phyloP scores from a whole-genome alignment of 805 yeast species.

The Kodamaea kakaduensis region DNA sequence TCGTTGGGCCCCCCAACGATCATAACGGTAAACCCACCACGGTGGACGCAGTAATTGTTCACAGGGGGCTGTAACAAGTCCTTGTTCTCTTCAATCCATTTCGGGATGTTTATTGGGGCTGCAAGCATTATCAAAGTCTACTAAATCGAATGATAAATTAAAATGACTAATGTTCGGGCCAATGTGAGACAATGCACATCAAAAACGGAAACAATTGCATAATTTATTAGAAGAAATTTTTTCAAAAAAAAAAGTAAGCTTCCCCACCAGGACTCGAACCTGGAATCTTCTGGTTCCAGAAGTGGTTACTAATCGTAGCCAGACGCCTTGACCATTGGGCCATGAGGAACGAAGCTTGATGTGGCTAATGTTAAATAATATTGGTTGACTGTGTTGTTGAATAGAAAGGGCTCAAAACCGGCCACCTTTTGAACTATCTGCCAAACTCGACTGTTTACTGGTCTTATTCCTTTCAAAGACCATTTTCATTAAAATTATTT shows the following conservation, averaged over 20 bases:
- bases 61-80: conserved; percentile 86
- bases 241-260: conserved; percentile 36
- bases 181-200: no score
- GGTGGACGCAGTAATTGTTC: conserved; percentile 82
- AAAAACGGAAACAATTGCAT: no score
- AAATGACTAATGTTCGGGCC: no score
- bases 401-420: no score
- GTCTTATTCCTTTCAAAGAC: no score
- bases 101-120: conserved; percentile 70
- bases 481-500: no score
- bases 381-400: no score
- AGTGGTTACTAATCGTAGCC: conserved; percentile 43
- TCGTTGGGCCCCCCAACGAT: conserved; percentile 95
- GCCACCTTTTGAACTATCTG: no score
- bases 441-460: no score
- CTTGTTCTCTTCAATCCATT: conserved; percentile 77
- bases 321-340: conserved; percentile 53
- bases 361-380: no score
- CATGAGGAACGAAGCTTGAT: conserved; percentile 44
- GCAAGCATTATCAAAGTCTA: conserved; percentile 50
- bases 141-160: no score
- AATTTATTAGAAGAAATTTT: no score
- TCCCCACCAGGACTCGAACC: conserved; percentile 58
- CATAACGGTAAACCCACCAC: conserved; percentile 93
- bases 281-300: conserved; percentile 48